Conservation (phyloP, 345 rosid genomes). For the Geranium brycei region DNA sequence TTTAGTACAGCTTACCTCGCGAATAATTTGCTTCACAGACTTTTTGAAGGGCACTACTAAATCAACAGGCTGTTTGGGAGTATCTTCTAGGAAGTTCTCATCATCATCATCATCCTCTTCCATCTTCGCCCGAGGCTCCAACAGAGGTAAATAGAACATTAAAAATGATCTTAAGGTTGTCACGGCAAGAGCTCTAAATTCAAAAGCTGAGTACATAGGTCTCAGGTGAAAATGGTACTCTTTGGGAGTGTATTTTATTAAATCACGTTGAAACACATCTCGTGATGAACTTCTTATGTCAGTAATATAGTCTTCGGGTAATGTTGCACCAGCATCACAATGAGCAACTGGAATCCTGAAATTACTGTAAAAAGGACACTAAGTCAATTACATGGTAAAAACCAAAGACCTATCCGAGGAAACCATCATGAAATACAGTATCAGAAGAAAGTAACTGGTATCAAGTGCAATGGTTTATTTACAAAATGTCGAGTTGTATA, state of each 20-base stretch:
- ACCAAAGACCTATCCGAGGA: background rate
- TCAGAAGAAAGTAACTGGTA: background rate
- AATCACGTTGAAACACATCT: conserved; percentile 4
- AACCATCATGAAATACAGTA: background rate
- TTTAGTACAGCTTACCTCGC: conserved; percentile 44
- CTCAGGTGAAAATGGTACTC: conserved; percentile 60
- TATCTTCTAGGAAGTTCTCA: conserved; percentile 50
- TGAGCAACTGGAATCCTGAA: conserved; percentile 55
- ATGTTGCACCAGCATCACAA: conserved; percentile 71
- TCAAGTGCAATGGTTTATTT: too few species aligned
- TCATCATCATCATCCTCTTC: conserved; percentile 65
- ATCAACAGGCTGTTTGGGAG: conserved; percentile 37
- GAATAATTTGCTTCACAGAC: conserved; percentile 73
- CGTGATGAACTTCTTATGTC: conserved; percentile 29
- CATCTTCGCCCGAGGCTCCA: conserved; percentile 48
- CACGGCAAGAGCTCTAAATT: conserved; percentile 58
- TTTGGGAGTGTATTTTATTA: conserved; percentile 37
- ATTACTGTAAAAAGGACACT: conserved; percentile 24
- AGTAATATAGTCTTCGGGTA: conserved; percentile 44
- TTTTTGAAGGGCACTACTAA: conserved; percentile 72
- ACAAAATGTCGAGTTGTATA: background rate
- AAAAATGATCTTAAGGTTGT: conserved; percentile 79
- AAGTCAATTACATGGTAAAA: conserved; percentile 6
- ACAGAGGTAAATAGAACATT: conserved; percentile 70
- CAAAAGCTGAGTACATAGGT: conserved; percentile 77